Evolutionary conservation across 2,329 filamentous ascomycete genomes (phyloP).

Genomic region (Colletotrichum sp.): DNA sequence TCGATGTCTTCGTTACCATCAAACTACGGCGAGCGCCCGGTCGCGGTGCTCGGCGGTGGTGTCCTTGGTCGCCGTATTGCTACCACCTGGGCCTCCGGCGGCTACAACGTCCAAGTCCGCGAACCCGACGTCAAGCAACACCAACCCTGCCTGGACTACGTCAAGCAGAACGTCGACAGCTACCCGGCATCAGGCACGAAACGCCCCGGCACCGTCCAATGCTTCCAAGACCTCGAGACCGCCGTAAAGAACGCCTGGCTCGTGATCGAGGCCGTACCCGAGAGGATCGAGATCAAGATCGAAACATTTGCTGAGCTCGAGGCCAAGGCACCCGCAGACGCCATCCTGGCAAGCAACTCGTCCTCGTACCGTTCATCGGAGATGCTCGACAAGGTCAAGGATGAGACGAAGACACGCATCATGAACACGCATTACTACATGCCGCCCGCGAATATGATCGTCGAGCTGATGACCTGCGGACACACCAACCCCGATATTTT

Average conservation of each 20-base stretch:
- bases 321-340: conserved; percentile 42
- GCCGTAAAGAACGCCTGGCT: conserved; percentile 54
- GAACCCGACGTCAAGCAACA: conserved; percentile 43
- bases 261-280: conserved; percentile 58
- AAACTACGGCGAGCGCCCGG: conserved; percentile 28
- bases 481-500: conserved; percentile 46
- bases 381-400: conserved; percentile 47
- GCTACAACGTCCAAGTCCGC: conserved; percentile 45
- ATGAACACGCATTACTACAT: conserved; percentile 58
- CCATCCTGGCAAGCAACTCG: conserved; percentile 54
- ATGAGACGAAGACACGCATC: conserved; percentile 38
- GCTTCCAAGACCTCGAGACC: conserved; percentile 37
- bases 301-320: conserved; percentile 51
- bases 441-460: conserved; percentile 48
- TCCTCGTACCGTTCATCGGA: conserved; percentile 56
- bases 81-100: conserved; percentile 42
- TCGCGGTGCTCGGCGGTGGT: conserved; percentile 44
- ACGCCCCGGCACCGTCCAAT: conserved; percentile 28
- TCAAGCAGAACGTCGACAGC: conserved; percentile 35
- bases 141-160: conserved; percentile 40
- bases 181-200: conserved; percentile 25
- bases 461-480: conserved; percentile 59
- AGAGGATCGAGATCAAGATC: conserved; percentile 52
- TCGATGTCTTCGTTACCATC: conserved; percentile 24
- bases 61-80: conserved; percentile 47